Conservation (phyloP, 805 yeast species). For the Candida patagonica region DNA sequence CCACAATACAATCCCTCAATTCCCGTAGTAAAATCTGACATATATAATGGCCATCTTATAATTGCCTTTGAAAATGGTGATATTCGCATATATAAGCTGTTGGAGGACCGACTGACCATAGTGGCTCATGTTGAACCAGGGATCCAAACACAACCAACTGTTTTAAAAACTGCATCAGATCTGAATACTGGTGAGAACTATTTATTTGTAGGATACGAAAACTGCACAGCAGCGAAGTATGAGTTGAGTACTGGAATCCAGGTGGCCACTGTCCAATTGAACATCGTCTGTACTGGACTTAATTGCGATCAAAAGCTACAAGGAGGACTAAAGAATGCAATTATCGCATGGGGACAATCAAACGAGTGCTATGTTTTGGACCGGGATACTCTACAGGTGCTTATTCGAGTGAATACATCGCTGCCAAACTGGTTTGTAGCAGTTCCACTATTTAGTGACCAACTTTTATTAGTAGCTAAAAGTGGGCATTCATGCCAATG, state of each 20-base stretch:
- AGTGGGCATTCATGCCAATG: constrained; percentile 5
- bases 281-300: constrained; percentile 11
- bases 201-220: constrained; percentile 5
- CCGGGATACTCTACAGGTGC: constrained; percentile 3
- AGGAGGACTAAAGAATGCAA: background rate
- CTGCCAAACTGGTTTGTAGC: constrained; percentile 17
- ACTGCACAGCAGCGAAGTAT: constrained; percentile 5
- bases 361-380: constrained; percentile 11
- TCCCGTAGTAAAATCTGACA: constrained; percentile 1
- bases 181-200: background rate
- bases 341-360: constrained; percentile 16
- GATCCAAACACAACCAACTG: background rate
- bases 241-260: constrained; percentile 9
- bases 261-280: constrained; percentile 3
- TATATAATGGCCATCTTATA: background rate
- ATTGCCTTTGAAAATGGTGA: constrained; percentile 1
- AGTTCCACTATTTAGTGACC: constrained; percentile 9
- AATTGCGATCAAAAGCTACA: constrained; percentile 1
- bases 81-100: background rate
- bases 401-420: constrained; percentile 4
- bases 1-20: background rate
- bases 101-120: background rate
- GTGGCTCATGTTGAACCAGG: constrained; percentile 1
- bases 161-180: background rate
- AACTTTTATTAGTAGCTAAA: constrained; percentile 6